phyloP scores from a whole-genome alignment of 225 moss, liverwort and hornwort species.

The Antitrichia curtipendula region DNA sequence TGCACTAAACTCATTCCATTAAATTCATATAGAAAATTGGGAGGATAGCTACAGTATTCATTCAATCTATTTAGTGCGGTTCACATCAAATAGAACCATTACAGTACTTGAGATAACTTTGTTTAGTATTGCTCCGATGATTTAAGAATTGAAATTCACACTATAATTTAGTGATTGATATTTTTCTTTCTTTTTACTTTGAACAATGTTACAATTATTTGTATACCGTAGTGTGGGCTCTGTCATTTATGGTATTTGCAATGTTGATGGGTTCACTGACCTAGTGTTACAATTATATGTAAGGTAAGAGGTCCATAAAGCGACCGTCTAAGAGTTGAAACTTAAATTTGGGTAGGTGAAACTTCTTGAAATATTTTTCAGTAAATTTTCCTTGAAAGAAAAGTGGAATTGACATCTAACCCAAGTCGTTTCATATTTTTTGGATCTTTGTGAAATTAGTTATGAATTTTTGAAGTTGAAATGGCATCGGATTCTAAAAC shows the following conservation, averaged over 20 bases:
- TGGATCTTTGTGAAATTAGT: too few relatives aligned
- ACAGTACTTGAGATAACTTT: too few relatives aligned
- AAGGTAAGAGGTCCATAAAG: too few relatives aligned
- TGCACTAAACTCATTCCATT: not conserved
- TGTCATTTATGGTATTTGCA: not conserved
- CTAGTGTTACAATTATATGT: too few relatives aligned
- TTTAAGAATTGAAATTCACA: not conserved
- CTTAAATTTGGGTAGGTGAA: too few relatives aligned
- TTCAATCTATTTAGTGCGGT: not conserved
- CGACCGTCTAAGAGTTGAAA: too few relatives aligned
- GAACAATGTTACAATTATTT: fast-evolving
- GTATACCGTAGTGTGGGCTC: not conserved
- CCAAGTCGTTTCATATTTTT: too few relatives aligned
- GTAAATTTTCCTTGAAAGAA: too few relatives aligned
- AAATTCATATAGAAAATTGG: not conserved
- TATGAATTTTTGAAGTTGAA: too few relatives aligned
- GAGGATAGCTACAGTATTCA: not conserved
- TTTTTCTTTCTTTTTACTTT: not conserved
- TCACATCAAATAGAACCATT: not conserved
- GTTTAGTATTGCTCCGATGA: not conserved
- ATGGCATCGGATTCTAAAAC: too few relatives aligned
- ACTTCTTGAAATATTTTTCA: too few relatives aligned
- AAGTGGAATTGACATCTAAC: too few relatives aligned
- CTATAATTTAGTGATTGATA: fast-evolving
- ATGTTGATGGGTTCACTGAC: not conserved